Evolutionary conservation across 345 rosid genomes (phyloP).

Genomic region (Syzygium oleosum): DNA sequence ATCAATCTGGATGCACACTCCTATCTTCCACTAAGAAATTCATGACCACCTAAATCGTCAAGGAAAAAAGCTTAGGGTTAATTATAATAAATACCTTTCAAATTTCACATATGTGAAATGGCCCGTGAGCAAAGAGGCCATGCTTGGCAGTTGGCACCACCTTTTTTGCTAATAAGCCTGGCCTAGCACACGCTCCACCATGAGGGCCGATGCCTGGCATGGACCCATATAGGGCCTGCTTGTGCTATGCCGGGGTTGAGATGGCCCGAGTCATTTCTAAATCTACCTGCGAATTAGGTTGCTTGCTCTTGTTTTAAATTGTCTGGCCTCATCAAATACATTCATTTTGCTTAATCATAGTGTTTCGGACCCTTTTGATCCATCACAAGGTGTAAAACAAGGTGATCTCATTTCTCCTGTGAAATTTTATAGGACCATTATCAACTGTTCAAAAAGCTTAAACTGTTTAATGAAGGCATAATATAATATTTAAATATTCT

Average conservation of each 20-base stretch:
- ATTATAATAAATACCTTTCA: too few relatives aligned
- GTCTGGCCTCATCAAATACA: neutral
- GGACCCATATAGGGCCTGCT: rapidly evolving
- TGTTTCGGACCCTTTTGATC: neutral
- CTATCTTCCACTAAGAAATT: neutral
- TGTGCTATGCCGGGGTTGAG: rapidly evolving
- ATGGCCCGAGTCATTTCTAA: rapidly evolving
- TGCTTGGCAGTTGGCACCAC: neutral
- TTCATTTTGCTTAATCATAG: neutral
- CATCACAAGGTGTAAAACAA: neutral
- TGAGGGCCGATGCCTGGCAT: rapidly evolving
- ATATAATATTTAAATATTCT: too few relatives aligned
- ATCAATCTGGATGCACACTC: neutral
- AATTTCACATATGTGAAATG: neutral
- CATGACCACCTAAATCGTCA: neutral
- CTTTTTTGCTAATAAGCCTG: neutral
- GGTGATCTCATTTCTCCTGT: neutral
- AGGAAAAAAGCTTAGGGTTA: neutral
- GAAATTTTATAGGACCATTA: too few relatives aligned
- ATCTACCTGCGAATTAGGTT: neutral
- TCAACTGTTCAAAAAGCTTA: too few relatives aligned
- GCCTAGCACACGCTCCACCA: rapidly evolving
- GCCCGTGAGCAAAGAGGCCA: neutral
- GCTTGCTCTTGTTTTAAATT: neutral
- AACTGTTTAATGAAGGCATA: too few relatives aligned